Evolutionary conservation across 768 basidiomycete species (phyloP).

Genomic region (Imleria badia): DNA sequence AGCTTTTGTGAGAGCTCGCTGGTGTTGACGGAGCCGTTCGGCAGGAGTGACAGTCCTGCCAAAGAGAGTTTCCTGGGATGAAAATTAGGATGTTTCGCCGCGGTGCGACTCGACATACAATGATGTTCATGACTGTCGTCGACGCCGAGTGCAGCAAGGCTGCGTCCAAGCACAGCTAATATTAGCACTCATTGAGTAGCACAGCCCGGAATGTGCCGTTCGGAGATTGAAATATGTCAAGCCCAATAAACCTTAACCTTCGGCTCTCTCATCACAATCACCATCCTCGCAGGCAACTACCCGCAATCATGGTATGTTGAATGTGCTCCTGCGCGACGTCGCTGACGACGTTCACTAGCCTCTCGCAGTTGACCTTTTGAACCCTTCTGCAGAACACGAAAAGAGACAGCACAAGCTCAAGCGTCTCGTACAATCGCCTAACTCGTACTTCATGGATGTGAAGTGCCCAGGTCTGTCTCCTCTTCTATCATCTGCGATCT

Average conservation of each 20-base stretch:
- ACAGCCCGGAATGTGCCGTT: slow-evolving; percentile 13
- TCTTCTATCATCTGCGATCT: background rate
- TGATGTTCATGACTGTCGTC: slow-evolving; percentile 73
- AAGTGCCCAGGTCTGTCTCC: slow-evolving; percentile 88
- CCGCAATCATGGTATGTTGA: slow-evolving; percentile 21
- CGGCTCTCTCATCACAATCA: slow-evolving; percentile 19
- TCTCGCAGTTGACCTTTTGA: slow-evolving; percentile 97
- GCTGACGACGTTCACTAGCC: slow-evolving; percentile 50
- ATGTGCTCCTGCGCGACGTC: background rate
- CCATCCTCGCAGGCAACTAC: slow-evolving; percentile 15
- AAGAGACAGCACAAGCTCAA: slow-evolving; percentile 97
- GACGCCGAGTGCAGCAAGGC: slow-evolving; percentile 14
- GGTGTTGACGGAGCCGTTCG: slow-evolving; percentile 94
- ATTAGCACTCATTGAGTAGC: background rate
- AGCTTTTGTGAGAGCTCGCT: slow-evolving; percentile 92
- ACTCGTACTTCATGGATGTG: slow-evolving; percentile 99
- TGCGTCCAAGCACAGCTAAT: slow-evolving; percentile 7
- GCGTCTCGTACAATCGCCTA: slow-evolving; percentile 96
- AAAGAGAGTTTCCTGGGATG: slow-evolving; percentile 86
- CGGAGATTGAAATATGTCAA: slow-evolving; percentile 18
- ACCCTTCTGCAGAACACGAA: slow-evolving; percentile 88
- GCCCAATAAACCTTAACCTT: slow-evolving; percentile 28
- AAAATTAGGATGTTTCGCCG: slow-evolving; percentile 11
- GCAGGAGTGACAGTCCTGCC: slow-evolving; percentile 94
- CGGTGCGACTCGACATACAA: slow-evolving; percentile 41